Evolutionary conservation across 805 yeast species (phyloP).

Genomic region (Alloascoidea hylecoeti): DNA sequence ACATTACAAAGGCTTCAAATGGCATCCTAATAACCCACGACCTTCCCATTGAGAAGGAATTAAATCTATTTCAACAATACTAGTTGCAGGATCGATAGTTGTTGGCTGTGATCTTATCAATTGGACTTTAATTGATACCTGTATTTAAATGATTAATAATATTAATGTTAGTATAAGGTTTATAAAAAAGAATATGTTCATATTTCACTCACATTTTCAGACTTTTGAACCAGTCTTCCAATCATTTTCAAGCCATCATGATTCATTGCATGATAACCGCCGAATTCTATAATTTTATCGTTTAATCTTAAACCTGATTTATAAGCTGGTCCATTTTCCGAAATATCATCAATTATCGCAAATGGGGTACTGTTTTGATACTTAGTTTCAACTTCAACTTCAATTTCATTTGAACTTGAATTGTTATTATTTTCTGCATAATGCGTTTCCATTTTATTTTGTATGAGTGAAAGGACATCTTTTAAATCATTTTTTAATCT

Average conservation of each 20-base stretch:
- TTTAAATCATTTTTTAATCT: slow-evolving; percentile 58
- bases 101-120: not conserved
- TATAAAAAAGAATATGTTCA: no score
- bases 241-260: not conserved
- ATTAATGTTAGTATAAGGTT: no score
- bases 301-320: not conserved
- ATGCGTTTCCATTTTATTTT: slow-evolving; percentile 23
- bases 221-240: not conserved
- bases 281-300: not conserved
- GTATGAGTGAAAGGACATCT: slow-evolving; percentile 30
- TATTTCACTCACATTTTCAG: not conserved
- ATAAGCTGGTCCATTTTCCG: not conserved
- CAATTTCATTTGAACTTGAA: not conserved
- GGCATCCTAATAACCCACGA: not conserved
- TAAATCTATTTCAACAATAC: not conserved
- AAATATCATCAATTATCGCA: not conserved
- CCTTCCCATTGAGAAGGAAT: not conserved
- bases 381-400: not conserved
- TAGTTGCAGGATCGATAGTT: not conserved
- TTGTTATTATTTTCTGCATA: not conserved
- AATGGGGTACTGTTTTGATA: not conserved
- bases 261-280: not conserved
- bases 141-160: no score
- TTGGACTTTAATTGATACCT: not conserved
- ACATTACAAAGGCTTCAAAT: not conserved